phyloP scores from a whole-genome alignment of 352 stramenopile species.

The Globisporangium cederbergense region DNA sequence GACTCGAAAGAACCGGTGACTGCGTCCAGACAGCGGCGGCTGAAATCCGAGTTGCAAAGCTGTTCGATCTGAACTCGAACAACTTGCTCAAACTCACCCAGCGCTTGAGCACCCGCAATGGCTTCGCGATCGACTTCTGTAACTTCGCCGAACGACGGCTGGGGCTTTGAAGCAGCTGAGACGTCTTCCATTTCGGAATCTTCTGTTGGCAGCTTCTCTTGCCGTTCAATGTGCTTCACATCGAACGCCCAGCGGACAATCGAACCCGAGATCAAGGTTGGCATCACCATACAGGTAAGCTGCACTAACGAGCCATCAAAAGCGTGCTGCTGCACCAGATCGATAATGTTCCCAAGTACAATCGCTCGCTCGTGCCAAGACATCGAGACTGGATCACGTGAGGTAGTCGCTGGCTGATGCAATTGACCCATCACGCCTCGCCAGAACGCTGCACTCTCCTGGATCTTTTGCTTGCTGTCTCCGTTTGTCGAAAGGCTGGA shows the following conservation, averaged over 20 bases:
- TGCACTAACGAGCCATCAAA: conserved; percentile 27
- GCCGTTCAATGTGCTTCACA: conserved; percentile 22
- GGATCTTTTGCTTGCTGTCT: not conserved
- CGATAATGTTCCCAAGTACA: conserved; percentile 32
- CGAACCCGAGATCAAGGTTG: conserved; percentile 24
- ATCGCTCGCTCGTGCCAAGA: conserved; percentile 32
- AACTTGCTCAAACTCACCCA: conserved; percentile 7
- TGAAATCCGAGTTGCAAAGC: conserved; percentile 26
- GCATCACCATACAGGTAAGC: conserved; percentile 22
- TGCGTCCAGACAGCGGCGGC: conserved; percentile 29
- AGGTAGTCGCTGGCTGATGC: not conserved
- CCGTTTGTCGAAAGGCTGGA: conserved; percentile 1
- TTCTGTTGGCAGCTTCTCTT: conserved; percentile 13
- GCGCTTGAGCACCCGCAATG: not conserved
- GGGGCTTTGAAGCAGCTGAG: conserved; percentile 10
- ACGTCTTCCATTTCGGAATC: conserved; percentile 32
- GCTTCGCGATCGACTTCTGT: not conserved
- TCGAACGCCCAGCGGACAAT: conserved; percentile 37
- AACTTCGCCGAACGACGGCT: not conserved
- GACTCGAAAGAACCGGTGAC: conserved; percentile 2
- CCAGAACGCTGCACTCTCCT: conserved; percentile 10
- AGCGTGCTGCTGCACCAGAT: conserved; percentile 25
- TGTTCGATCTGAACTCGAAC: conserved; percentile 19
- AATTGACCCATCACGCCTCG: conserved; percentile 17
- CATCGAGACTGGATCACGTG: not conserved